These are phyloP conservation scores for Breviolum minutum DNA, from an alignment of 73 alveolate genomes.

Conservation along the genomic window DNA sequence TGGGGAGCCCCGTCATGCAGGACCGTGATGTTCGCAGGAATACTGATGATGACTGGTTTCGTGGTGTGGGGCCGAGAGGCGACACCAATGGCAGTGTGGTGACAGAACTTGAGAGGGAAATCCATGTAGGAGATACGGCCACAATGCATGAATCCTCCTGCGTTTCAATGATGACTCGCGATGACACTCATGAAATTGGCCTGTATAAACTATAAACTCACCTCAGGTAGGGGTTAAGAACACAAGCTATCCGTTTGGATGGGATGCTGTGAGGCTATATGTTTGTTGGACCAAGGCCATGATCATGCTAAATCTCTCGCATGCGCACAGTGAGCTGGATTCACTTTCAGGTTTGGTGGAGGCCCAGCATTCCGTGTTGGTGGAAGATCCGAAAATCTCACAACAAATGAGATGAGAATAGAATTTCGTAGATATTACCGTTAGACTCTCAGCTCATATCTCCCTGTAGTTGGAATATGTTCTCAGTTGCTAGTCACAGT, in stretches of 20 bases:
- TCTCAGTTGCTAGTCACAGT: too few relatives aligned
- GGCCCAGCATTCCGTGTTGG: not conserved
- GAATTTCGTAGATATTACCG: too few relatives aligned
- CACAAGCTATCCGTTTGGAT: too few relatives aligned
- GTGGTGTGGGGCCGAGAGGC: slow-evolving; percentile 6
- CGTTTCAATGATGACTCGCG: not conserved
- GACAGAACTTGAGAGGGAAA: not conserved
- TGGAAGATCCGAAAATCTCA: not conserved
- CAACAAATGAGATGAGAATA: not conserved
- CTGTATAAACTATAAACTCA: not conserved
- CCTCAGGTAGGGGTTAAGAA: not conserved
- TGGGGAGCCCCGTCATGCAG: not conserved
- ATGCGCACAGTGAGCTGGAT: slow-evolving; percentile 91
- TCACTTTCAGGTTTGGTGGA: not conserved
- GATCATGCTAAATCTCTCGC: slow-evolving; percentile 94
- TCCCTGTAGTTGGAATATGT: too few relatives aligned
- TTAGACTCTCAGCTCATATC: too few relatives aligned
- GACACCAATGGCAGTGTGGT: not conserved
- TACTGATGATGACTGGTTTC: slow-evolving; percentile 90
- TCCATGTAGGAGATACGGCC: not conserved
- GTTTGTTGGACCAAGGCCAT: slow-evolving; percentile 15
- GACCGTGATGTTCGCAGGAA: slow-evolving; percentile 92
- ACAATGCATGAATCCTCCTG: not conserved
- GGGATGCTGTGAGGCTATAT: too few relatives aligned
- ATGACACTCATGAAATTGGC: not conserved